phyloP scores from a whole-genome alignment of 2,329 filamentous ascomycete genomes.

The Fusarium mangiferae region DNA sequence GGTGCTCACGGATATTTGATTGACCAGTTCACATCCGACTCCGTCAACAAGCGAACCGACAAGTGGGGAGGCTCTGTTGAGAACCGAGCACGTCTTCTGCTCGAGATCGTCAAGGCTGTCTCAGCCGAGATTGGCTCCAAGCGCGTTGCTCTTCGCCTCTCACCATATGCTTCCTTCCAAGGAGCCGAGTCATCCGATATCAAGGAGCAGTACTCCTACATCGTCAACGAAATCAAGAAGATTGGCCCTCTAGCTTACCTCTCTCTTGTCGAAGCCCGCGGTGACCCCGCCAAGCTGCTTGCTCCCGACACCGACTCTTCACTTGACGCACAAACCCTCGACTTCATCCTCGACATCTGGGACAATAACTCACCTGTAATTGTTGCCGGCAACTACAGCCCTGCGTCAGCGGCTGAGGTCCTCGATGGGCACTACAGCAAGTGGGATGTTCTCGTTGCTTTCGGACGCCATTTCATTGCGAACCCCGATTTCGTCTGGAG shows the following conservation, averaged over 20 bases:
- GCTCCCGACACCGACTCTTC: conserved; percentile 41
- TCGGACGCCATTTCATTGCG: conserved; percentile 44
- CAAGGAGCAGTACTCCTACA: conserved; percentile 37
- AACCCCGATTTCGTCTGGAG: conserved; percentile 46
- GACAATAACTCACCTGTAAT: conserved; percentile 45
- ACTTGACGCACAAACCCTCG: conserved; percentile 46
- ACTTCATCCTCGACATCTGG: conserved; percentile 47
- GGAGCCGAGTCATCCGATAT: conserved; percentile 36
- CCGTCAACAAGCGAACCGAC: conserved; percentile 56
- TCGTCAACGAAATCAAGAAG: conserved; percentile 43
- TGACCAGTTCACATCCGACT: conserved; percentile 63
- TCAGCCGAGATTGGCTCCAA: conserved; percentile 48
- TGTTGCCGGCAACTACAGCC: conserved; percentile 42
- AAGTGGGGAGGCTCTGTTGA: conserved; percentile 64
- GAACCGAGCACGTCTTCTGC: conserved; percentile 61
- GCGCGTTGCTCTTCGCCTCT: conserved; percentile 54
- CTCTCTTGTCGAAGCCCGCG: conserved; percentile 44
- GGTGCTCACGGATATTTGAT: conserved; percentile 65
- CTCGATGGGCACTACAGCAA: conserved; percentile 43
- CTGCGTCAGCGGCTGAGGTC: conserved; percentile 21
- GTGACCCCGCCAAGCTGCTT: conserved; percentile 27
- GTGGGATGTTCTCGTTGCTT: conserved; percentile 46
- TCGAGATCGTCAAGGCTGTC: conserved; percentile 57
- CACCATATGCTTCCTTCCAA: conserved; percentile 45
- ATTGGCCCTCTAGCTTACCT: conserved; percentile 45